Evolutionary conservation across 2,329 filamentous ascomycete genomes (phyloP), one percentile per base, ranked within the genome.

Genomic region (Fusarium nanum): DNA sequence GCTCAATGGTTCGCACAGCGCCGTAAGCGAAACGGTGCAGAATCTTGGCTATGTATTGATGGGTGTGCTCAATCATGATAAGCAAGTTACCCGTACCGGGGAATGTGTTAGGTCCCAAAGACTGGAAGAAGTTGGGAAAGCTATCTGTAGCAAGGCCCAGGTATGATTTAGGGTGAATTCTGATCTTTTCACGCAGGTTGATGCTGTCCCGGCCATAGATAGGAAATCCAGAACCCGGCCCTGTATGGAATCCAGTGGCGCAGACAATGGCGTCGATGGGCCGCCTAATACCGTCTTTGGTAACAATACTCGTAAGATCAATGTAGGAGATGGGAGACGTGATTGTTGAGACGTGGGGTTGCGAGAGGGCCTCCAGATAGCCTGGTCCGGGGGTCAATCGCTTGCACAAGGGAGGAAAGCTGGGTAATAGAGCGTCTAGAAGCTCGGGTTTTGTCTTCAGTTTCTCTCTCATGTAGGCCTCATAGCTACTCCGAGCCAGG

Each of bases 21-120:
- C 58, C 64, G 20, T 56, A 53, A 9, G 55, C 54, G 6, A 67
- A 20, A 6, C 55, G 37, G 10, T 46, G 27, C 6, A 67, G 41
- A 18, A 63, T 16, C 40, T 59, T 45, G 30, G 34, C 59, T 8
- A 67, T 52, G n/a, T 63, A 67, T 7, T 34, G 16, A 32, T 63
- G 58, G 9, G 45, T 44, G 16, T 60, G 40, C 28, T 68, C 61
- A 16, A 68, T 59, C 14, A 55, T 57, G 20, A 65, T 32, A 25
- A 54, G 45, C 6, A 68, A 34, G 20, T 45, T 65, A 1, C 65
- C 65, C 1, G 53, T 22, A 2, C 65, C 61, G 7, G 37, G 30
- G 8, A 50, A 54, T 2, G 57, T 37, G 32, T 68, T 68, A 3
- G 61, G 30, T 7, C 27, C 54, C 1, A 56, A 30, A 11, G 42